phyloP scores from a whole-genome alignment of 2,329 filamentous ascomycete species.

The Fusarium drepaniforme region DNA sequence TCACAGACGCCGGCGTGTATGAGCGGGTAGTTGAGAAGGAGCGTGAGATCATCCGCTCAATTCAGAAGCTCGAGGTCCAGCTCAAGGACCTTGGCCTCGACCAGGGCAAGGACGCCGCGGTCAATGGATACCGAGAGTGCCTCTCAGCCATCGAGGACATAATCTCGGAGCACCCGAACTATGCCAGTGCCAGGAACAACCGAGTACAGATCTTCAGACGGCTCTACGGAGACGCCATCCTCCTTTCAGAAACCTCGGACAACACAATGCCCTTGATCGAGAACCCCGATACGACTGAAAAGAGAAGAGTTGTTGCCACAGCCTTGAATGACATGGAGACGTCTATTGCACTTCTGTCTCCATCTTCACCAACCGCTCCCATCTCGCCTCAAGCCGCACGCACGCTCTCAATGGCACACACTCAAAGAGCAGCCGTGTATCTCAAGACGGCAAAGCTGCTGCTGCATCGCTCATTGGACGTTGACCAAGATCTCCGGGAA shows the following conservation, averaged over 20 bases:
- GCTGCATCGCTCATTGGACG: conserved; percentile 50
- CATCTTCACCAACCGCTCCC: conserved; percentile 59
- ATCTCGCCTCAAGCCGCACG: conserved; percentile 75
- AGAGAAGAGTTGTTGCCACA: conserved; percentile 52
- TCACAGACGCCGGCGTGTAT: conserved; percentile 65
- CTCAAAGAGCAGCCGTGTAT: conserved; percentile 76
- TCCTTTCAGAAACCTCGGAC: conserved; percentile 56
- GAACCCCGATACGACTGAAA: conserved; percentile 52
- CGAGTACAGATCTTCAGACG: conserved; percentile 75
- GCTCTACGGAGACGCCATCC: conserved; percentile 71
- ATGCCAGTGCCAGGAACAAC: conserved; percentile 82
- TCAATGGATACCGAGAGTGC: conserved; percentile 60
- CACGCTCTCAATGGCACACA: conserved; percentile 77
- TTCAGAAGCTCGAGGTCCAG: conserved; percentile 68
- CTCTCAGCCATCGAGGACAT: conserved; percentile 65
- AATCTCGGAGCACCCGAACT: conserved; percentile 69
- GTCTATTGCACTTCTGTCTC: conserved; percentile 71
- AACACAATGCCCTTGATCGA: conserved; percentile 57
- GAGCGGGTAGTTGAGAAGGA: conserved; percentile 63
- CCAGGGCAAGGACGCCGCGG: conserved; percentile 51
- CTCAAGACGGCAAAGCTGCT: conserved; percentile 68
- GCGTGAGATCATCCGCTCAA: conserved; percentile 63
- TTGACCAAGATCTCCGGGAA: conserved; percentile 58
- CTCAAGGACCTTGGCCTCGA: conserved; percentile 57
- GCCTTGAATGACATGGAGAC: conserved; percentile 66